These are phyloP conservation scores for Wickerhamiella brachini DNA, from an alignment of 805 yeast genomes.

Conservation along the genomic window DNA sequence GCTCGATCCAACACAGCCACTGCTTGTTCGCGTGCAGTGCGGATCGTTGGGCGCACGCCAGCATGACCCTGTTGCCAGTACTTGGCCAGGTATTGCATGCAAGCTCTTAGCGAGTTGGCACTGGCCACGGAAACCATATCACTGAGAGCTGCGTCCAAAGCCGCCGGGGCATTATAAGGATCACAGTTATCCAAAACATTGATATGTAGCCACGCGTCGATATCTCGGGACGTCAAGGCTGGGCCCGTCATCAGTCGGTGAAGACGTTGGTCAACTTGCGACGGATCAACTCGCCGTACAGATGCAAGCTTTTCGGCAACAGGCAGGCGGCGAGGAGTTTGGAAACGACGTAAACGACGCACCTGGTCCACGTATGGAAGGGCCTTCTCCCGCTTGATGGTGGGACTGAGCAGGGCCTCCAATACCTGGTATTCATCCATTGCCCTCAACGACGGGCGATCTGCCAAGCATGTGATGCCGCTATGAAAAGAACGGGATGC, in stretches of 20 bases:
- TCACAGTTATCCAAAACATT: conserved; percentile 9
- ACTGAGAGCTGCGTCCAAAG: conserved; percentile 12
- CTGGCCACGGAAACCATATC: conserved; percentile 14
- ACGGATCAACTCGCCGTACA: background rate
- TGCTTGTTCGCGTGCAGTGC: conserved; percentile 17
- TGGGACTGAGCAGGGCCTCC: background rate
- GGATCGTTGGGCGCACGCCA: conserved; percentile 15
- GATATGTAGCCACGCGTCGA: conserved; percentile 14
- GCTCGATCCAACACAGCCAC: conserved; percentile 15
- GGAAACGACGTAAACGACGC: conserved; percentile 7
- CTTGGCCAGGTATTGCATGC: conserved; percentile 17
- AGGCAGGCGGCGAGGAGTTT: background rate
- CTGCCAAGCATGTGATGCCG: background rate
- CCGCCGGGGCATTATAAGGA: conserved; percentile 8
- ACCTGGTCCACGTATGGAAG: conserved; percentile 11
- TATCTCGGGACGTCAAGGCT: conserved; percentile 12
- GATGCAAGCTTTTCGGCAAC: background rate
- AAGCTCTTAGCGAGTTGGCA: conserved; percentile 14
- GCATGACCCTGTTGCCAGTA: conserved; percentile 19
- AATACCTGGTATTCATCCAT: background rate
- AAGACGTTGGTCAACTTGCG: conserved; percentile 5
- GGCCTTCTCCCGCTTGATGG: background rate
- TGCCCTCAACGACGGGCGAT: background rate
- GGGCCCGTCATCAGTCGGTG: conserved; percentile 8
- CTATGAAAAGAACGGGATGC: background rate